Conservation (phyloP, 2,329 filamentous ascomycete species). For the Thyridium curvatum region DNA sequence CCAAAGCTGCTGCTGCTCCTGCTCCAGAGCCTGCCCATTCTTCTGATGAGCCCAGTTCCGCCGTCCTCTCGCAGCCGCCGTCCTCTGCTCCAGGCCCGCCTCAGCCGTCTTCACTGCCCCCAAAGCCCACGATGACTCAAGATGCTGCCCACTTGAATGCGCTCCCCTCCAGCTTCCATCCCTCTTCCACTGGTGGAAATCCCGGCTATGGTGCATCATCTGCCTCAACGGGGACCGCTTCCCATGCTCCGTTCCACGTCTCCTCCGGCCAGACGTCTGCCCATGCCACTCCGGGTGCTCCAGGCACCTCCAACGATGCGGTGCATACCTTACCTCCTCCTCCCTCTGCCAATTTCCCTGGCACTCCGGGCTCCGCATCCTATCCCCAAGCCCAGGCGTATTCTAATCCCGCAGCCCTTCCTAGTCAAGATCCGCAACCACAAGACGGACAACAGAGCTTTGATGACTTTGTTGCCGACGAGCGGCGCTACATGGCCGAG, state of each 20-base stretch:
- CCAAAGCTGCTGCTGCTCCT: constrained; percentile 12
- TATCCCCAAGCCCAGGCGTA: neutral
- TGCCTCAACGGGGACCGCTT: constrained; percentile 1
- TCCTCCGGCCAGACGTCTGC: constrained; percentile 6
- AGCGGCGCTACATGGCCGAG: constrained; percentile 69
- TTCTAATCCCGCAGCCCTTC: neutral
- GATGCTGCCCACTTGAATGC: too few relatives aligned
- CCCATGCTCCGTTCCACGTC: constrained; percentile 5
- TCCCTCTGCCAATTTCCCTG: neutral
- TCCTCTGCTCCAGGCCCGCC: too few relatives aligned
- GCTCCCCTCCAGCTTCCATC: constrained; percentile 1
- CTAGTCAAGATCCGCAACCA: constrained; percentile 5
- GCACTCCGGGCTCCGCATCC: neutral
- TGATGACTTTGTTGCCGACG: constrained; percentile 66
- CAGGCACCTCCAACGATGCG: neutral
- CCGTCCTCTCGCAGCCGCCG: too few relatives aligned
- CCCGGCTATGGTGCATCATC: neutral
- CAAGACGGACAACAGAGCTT: constrained; percentile 57
- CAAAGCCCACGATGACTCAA: too few relatives aligned
- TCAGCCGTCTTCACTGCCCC: too few relatives aligned
- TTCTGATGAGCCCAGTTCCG: too few relatives aligned
- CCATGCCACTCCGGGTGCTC: constrained; percentile 6
- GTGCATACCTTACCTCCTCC: neutral
- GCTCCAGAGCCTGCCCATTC: too few relatives aligned
- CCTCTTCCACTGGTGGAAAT: constrained; percentile 8